Conservation (phyloP, 208 protist species). For the Sergeia podlipaevii region DNA sequence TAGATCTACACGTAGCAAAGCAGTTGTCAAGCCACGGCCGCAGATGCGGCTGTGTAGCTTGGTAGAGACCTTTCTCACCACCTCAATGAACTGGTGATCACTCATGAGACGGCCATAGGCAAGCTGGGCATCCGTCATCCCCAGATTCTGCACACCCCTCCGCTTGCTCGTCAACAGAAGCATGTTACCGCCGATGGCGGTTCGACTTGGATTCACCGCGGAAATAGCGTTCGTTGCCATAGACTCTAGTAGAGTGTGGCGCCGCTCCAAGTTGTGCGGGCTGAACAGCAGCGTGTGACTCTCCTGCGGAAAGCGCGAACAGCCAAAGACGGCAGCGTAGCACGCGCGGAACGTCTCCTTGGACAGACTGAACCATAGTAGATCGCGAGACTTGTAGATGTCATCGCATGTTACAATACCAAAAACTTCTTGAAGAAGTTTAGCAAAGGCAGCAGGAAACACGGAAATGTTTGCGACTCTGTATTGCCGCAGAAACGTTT, state of each 20-base stretch:
- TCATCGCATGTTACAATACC: constrained; percentile 52
- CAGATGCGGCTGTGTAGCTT: constrained; percentile 16
- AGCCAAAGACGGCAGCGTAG: constrained; percentile 37
- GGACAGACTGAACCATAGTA: constrained; percentile 54
- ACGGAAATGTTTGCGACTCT: constrained; percentile 49
- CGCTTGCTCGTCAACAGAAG: not conserved
- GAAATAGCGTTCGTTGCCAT: constrained; percentile 35
- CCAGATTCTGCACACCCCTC: not conserved
- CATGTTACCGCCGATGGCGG: constrained; percentile 3
- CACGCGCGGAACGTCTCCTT: constrained; percentile 33
- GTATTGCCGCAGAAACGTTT: constrained; percentile 43
- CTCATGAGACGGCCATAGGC: constrained; percentile 57
- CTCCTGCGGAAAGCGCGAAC: constrained; percentile 52
- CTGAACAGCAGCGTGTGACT: constrained; percentile 19
- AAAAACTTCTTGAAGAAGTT: constrained; percentile 50
- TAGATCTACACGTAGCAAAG: constrained; percentile 21
- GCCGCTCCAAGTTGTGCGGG: constrained; percentile 13
- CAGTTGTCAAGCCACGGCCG: constrained; percentile 18
- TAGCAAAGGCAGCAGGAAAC: constrained; percentile 44
- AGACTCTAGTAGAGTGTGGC: constrained; percentile 2
- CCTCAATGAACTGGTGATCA: constrained; percentile 45
- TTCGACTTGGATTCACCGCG: constrained; percentile 25
- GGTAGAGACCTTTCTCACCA: constrained; percentile 11
- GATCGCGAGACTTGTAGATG: constrained; percentile 24
- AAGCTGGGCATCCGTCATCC: constrained; percentile 1